Percentiles rank a stretch among this genome's conserved stretches.
Evolutionary conservation across 2,329 filamentous ascomycete species (phyloP).

Genomic region (Capronia coronata): DNA sequence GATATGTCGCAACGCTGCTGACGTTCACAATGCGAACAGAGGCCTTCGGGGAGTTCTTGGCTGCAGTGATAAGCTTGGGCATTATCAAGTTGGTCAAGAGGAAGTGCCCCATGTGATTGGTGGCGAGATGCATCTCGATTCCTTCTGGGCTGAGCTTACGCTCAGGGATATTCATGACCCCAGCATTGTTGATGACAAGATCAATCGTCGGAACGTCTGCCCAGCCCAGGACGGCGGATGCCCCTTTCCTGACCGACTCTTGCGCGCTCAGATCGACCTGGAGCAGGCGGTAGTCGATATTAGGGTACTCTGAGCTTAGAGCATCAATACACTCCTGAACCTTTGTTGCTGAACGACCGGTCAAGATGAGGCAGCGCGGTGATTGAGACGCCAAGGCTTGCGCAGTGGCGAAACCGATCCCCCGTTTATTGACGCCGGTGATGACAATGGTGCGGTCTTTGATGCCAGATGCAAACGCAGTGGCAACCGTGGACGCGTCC

Average conservation of each 20-base stretch:
- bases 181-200: constrained; percentile 39
- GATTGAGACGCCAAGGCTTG: constrained; percentile 20
- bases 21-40: constrained; percentile 31
- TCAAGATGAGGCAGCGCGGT: constrained; percentile 21
- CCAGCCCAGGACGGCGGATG: constrained; percentile 29
- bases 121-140: constrained; percentile 37
- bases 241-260: constrained; percentile 32
- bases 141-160: constrained; percentile 29
- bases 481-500: constrained; percentile 14
- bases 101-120: constrained; percentile 38
- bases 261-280: constrained; percentile 36
- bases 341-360: constrained; percentile 18
- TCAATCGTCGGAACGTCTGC: constrained; percentile 32
- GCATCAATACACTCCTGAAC: constrained; percentile 19
- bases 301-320: constrained; percentile 18
- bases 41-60: constrained; percentile 12
- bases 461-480: constrained; percentile 18
- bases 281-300: constrained; percentile 28
- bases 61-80: constrained; percentile 32
- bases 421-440: constrained; percentile 20
- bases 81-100: constrained; percentile 39
- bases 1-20: constrained; percentile 26
- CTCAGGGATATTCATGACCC: constrained; percentile 35
- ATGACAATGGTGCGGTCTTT: constrained; percentile 23
- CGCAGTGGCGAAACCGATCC: constrained; percentile 21